Evolutionary conservation across 2,329 filamentous ascomycete genomes (phyloP).

Genomic region (Cladosporium halotolerans): DNA sequence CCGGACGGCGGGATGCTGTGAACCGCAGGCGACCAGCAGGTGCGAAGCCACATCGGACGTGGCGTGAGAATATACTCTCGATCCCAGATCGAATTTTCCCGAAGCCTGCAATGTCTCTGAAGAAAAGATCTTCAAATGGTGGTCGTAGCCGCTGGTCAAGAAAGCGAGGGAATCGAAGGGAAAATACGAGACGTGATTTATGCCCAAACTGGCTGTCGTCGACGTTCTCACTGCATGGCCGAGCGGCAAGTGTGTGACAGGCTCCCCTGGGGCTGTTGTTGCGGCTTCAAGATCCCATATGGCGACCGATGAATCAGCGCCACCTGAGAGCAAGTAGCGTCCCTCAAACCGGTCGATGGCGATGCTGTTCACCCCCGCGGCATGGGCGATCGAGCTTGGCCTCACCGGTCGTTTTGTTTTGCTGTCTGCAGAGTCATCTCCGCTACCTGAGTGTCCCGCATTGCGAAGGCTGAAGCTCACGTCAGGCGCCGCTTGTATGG

Average conservation of each 20-base stretch:
- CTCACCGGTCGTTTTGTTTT: conserved; percentile 19
- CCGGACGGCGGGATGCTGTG: conserved; percentile 75
- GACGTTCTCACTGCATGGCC: conserved; percentile 36
- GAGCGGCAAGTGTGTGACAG: conserved; percentile 37
- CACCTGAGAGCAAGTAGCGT: conserved; percentile 72
- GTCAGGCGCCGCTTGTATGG: conserved; percentile 59
- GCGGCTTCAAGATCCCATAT: conserved; percentile 77
- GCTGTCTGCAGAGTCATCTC: not conserved
- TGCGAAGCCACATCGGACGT: conserved; percentile 66
- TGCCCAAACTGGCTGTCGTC: conserved; percentile 58
- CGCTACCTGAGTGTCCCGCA: not conserved
- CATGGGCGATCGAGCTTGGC: conserved; percentile 53
- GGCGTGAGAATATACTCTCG: conserved; percentile 69
- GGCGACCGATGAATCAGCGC: conserved; percentile 75
- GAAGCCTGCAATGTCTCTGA: conserved; percentile 56
- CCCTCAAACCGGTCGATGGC: conserved; percentile 79
- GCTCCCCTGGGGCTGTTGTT: conserved; percentile 13
- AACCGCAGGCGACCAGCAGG: conserved; percentile 79
- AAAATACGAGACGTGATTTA: conserved; percentile 72
- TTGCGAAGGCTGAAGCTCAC: conserved; percentile 1
- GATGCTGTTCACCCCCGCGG: conserved; percentile 70
- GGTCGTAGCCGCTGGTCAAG: conserved; percentile 71
- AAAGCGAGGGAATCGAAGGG: conserved; percentile 72
- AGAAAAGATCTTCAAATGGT: conserved; percentile 68
- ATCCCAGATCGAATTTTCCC: conserved; percentile 61